phyloP scores from a whole-genome alignment of 495 filamentous ascomycete genomes.

The Aspergillus bridgeri region DNA sequence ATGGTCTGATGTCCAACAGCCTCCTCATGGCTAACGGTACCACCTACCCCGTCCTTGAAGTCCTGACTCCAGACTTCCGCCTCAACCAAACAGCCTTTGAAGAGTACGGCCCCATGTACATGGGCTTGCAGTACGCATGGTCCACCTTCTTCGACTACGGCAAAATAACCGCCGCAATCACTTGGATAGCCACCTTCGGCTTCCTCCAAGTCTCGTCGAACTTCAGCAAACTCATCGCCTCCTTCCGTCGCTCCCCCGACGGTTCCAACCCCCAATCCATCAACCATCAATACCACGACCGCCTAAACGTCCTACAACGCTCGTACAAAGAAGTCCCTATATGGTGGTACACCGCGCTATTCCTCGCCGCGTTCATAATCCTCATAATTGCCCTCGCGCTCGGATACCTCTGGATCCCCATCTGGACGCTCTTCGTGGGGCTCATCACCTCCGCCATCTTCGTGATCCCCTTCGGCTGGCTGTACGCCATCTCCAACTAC shows the following conservation, averaged over 20 bases:
- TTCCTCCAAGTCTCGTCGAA: constrained; percentile 42
- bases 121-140: constrained; percentile 53
- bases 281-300: constrained; percentile 52
- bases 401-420: constrained; percentile 52
- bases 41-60: constrained; percentile 41
- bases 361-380: constrained; percentile 43
- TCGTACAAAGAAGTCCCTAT: constrained; percentile 52
- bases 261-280: constrained; percentile 30
- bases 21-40: constrained; percentile 49
- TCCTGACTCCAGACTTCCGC: constrained; percentile 44
- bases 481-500: constrained; percentile 55
- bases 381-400: constrained; percentile 44
- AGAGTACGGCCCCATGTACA: constrained; percentile 48
- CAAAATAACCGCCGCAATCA: constrained; percentile 51
- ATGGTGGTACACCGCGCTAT: constrained; percentile 52
- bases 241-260: constrained; percentile 17
- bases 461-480: constrained; percentile 52
- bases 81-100: constrained; percentile 54
- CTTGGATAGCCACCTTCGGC: constrained; percentile 56
- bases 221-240: constrained; percentile 34
- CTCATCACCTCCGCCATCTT: constrained; percentile 47
- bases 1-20: constrained; percentile 53
- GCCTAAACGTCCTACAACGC: constrained; percentile 53
- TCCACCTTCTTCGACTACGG: constrained; percentile 56
- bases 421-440: constrained; percentile 55